Base-by-base conservation (phyloP, 1,284 basidiomycete species). In the Cutaneotrichosporon cyanovorans region DNA sequence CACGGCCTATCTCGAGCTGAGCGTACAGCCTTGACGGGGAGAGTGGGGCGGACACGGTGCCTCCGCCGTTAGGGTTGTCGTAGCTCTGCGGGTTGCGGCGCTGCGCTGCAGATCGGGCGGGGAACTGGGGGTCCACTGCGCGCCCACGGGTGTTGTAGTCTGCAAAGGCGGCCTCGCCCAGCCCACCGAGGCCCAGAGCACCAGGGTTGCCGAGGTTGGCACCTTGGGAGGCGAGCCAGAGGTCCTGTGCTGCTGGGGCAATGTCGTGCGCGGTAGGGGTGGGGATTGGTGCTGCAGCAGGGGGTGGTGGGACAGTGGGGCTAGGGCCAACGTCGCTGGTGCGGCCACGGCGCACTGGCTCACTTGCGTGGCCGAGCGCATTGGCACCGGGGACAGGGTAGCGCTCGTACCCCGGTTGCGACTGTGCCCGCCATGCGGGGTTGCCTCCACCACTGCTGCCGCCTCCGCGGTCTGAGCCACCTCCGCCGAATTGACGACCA, bases 1-100 rank as follows among this genome's bases (percentile, higher is more conserved):
- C 56, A 11, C 51, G 48, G 30, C 64, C 63, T 19, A 65, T 46
- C 55, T 70, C 67, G 15, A 69, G 58, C 49, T 69, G 68, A 23
- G 66, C 66, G 39, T 68, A 67, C 30, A 68, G 45, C 21, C 66
- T 56, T 39, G 68, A 65, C 7, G 70, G 70, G 12, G 61, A 64
- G 19, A 72, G 52, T 2, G 70, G 70, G 5, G 68, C 70, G 7
- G 67, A 69, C 33, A 69, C 63, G 4, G 69, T 66, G 15, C 70
- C 70, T 5, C 60, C 61, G 3, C 58, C 58, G 46, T 56, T 55
- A 14, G 46, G 57, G 48, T 61, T 55, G 46, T 66, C 59, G 41
- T 58, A 64, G 1, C 56, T 56, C 28, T 10, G 60, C 53, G 53
- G 55, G 2, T 40, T 43, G 25, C 47, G 33, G 31, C 46, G 44